Evolutionary conservation across 1,139 yeast species (phyloP), one percentile per base, ranked within the genome.

Genomic region (Casaregolazyma lundiana): DNA sequence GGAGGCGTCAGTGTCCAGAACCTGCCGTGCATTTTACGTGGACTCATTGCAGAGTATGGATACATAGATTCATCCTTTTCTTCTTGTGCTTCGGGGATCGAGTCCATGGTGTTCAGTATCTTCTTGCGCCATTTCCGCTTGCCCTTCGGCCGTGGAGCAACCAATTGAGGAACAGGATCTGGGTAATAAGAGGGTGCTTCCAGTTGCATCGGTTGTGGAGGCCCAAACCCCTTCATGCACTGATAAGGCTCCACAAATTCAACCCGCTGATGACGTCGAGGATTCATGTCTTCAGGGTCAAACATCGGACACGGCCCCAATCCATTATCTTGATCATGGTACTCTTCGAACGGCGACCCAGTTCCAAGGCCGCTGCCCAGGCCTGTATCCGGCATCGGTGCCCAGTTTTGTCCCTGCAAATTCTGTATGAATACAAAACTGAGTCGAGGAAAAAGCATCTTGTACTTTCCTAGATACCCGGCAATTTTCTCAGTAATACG

Each of bases 391-490:
- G 11, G 32, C 20, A n/a, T 13, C 13, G 20, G 37, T 5, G 20
- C 13, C 21, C 20, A 19, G 21, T 34, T 34, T 5, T 34, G 37
- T 15, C 37, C 43, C 19, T 20, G 43, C 30, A 30, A 26, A 13
- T 29, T 18, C 35, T 42, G 45, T 13, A 42, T 35, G 37, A 42
- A 42, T 9, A 42, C 29, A 19, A 42, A 42, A 35, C 37, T 42
- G 2, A 42, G 41, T 7, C 38, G 20, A 4, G 45, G 45, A 19
- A 42, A 42, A 35, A 36, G 29, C 45, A 42, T 42, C 15, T 26
- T 26, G 15, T 26, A 26, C 11, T 26, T 26, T 15, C 32, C 32
- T 15, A 26, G 11, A 11, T 26, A 26, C 4, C 32, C 15, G 11
- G 32, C 32, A 11, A 26, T 26, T 11, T 26, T 26, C 32, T 26